Conservation (phyloP, 306 rosid species). For the Sechiopsis laciniata region DNA sequence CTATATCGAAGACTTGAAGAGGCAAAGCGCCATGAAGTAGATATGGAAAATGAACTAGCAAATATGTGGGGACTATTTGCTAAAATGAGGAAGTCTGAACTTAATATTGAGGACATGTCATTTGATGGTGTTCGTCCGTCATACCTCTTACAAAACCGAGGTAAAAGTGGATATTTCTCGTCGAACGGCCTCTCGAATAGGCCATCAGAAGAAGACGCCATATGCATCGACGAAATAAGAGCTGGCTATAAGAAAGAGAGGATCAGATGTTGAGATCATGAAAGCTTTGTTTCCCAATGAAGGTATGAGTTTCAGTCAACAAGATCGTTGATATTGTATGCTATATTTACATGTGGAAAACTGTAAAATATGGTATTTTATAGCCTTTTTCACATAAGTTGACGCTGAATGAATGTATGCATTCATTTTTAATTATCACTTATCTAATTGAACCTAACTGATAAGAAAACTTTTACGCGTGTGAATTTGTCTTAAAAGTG, state of each 20-base stretch:
- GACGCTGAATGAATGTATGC: not conserved
- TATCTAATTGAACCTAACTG: not conserved
- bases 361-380: not conserved
- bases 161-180: constrained; percentile 30
- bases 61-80: constrained; percentile 55
- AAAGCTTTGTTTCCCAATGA: constrained; percentile 52
- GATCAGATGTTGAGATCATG: constrained; percentile 61
- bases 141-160: constrained; percentile 32
- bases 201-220: constrained; percentile 34
- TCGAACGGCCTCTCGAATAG: constrained; percentile 32
- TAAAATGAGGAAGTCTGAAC: constrained; percentile 43
- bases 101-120: constrained; percentile 36
- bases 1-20: constrained; percentile 54
- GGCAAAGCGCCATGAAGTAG: constrained; percentile 49
- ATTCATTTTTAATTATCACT: not conserved
- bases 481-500: not conserved
- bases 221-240: constrained; percentile 40
- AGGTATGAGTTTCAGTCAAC: constrained; percentile 39
- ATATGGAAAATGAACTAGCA: constrained; percentile 65
- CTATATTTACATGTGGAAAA: constrained; percentile 5
- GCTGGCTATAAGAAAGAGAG: constrained; percentile 59
- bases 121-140: constrained; percentile 33
- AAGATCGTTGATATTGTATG: not conserved
- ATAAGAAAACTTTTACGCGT: not conserved
- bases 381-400: constrained; percentile 16